These are phyloP conservation scores for rapeseed (Brassica napus) DNA, from an alignment of 345 rosid genomes.

Conservation along the genomic window DNA sequence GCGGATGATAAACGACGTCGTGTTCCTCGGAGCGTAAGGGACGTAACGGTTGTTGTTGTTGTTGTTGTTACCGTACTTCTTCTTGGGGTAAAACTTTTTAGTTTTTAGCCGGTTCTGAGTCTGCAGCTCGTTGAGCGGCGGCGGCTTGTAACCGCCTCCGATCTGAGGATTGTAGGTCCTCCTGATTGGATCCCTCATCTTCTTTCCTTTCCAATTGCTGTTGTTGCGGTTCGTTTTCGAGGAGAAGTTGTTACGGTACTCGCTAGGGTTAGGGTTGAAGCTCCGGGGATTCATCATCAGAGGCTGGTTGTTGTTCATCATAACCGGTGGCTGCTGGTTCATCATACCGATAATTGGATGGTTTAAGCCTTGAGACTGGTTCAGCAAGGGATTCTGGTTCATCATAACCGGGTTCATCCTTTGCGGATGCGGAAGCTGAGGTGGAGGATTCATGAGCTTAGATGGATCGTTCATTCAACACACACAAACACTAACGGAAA, in stretches of 20 bases:
- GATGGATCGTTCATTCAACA: constrained; percentile 57
- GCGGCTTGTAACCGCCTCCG: constrained; percentile 60
- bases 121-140: constrained; percentile 78
- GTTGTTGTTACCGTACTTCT: constrained; percentile 49
- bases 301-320: constrained; percentile 47
- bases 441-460: constrained; percentile 32
- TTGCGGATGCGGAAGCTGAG: too few relatives aligned
- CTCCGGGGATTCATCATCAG: constrained; percentile 54
- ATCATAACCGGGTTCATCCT: constrained; percentile 43
- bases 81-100: constrained; percentile 67
- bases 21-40: constrained; percentile 94
- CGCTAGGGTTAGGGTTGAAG: constrained; percentile 47
- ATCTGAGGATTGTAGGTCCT: constrained; percentile 66
- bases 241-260: constrained; percentile 40
- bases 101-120: constrained; percentile 75
- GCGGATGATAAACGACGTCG: constrained; percentile 79
- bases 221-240: constrained; percentile 42
- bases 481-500: constrained; percentile 3
- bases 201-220: constrained; percentile 81
- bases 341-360: constrained; percentile 46
- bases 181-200: constrained; percentile 34
- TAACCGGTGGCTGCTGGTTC: constrained; percentile 46
- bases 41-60: constrained; percentile 49
- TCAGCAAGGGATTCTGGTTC: constrained; percentile 41
- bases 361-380: constrained; percentile 2